Conservation (phyloP, 2,329 filamentous ascomycete genomes). For the Thermothelomyces thermophilus region DNA sequence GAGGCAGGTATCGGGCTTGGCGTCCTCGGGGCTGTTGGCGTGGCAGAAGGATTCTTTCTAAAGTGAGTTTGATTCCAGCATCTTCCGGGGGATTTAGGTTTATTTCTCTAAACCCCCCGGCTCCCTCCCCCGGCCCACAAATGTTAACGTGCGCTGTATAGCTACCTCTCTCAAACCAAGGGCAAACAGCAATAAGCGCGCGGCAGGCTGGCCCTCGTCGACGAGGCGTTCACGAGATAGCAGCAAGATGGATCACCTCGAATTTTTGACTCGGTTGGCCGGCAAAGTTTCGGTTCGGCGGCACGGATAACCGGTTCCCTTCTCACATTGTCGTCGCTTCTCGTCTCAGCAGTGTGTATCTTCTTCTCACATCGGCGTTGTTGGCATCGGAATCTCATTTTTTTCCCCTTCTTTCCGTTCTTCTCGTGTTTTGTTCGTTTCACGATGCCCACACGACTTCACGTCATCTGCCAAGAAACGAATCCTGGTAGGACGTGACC, state of each 20-base stretch:
- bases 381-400: not conserved
- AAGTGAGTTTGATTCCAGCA: constrained; percentile 28
- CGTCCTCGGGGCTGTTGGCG: constrained; percentile 43
- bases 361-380: not conserved
- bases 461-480: not conserved
- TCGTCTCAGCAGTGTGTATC: not conserved
- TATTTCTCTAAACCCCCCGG: too few species aligned
- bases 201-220: not conserved
- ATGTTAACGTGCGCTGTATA: constrained; percentile 18
- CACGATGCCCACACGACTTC: not conserved
- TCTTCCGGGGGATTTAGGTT: too few species aligned
- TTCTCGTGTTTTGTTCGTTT: too few species aligned
- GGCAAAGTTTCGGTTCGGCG: not conserved
- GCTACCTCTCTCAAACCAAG: constrained; percentile 33
- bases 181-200: constrained; percentile 27
- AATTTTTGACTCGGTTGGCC: not conserved
- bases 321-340: not conserved
- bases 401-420: too few species aligned
- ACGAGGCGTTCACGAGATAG: not conserved
- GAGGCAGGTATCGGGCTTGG: constrained; percentile 45
- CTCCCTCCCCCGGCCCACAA: too few species aligned
- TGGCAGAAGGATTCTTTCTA: constrained; percentile 44
- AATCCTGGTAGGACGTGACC: too few species aligned
- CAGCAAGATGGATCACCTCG: not conserved
- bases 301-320: not conserved